Evolutionary conservation across 2,329 filamentous ascomycete genomes (phyloP).

Genomic region (Cladosporium cucumerinum): DNA sequence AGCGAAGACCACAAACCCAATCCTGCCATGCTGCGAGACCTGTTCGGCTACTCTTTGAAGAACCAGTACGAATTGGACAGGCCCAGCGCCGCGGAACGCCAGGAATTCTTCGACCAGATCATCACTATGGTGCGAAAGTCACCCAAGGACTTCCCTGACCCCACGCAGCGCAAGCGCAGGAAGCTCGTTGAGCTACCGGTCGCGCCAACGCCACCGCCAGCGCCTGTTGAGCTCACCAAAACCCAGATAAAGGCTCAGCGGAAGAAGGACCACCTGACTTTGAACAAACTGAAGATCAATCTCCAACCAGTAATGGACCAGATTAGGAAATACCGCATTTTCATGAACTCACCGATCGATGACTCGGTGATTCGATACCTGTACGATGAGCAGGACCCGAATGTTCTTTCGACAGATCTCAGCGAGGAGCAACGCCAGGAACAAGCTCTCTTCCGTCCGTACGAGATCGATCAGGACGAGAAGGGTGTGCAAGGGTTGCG

Average conservation of each 20-base stretch:
- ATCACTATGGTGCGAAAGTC: constrained; percentile 73
- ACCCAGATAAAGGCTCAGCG: constrained; percentile 77
- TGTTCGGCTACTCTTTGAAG: constrained; percentile 82
- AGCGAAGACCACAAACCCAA: constrained; percentile 54
- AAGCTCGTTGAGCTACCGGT: constrained; percentile 72
- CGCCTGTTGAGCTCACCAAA: constrained; percentile 60
- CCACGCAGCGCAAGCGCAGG: constrained; percentile 79
- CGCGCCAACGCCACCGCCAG: constrained; percentile 63
- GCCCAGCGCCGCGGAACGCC: constrained; percentile 61
- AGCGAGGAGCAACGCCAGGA: constrained; percentile 52
- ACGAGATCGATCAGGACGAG: constrained; percentile 73
- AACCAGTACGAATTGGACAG: constrained; percentile 69
- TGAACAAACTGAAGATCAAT: constrained; percentile 83
- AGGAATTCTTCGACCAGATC: constrained; percentile 74
- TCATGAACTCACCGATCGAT: constrained; percentile 59
- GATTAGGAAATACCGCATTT: constrained; percentile 81
- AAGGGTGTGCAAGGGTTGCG: constrained; percentile 73
- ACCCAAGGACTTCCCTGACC: constrained; percentile 83
- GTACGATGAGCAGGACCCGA: constrained; percentile 77
- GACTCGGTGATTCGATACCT: constrained; percentile 74
- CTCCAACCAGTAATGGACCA: constrained; percentile 97
- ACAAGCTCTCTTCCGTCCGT: constrained; percentile 64
- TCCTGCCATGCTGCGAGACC: constrained; percentile 62
- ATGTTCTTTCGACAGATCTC: constrained; percentile 58
- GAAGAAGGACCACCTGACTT: constrained; percentile 74